These are phyloP conservation scores for Loxodes magnus DNA, from an alignment of 73 alveolate species.

Conservation along the genomic window DNA sequence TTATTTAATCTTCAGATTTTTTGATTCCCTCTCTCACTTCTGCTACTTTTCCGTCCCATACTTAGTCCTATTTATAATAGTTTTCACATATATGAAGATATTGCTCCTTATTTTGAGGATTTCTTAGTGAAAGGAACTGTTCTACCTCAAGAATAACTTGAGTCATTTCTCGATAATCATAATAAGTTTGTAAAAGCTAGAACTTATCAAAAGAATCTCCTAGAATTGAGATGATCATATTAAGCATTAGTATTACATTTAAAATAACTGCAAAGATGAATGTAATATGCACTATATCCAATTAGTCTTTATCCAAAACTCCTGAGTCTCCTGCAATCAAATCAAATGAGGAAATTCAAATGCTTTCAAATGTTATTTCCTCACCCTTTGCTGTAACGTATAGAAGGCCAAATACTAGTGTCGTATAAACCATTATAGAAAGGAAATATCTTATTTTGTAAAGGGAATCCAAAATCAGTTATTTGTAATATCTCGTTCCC, in stretches of 20 bases:
- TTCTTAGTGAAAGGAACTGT: conserved; percentile 2
- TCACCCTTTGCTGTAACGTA: background rate
- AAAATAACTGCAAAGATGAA: background rate
- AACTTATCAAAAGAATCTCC: background rate
- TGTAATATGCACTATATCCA: background rate
- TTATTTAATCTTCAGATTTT: no score
- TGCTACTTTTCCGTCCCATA: no score
- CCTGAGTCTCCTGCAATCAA: background rate
- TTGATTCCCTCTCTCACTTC: no score
- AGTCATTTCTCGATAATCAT: conserved; percentile 6
- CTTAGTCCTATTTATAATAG: no score
- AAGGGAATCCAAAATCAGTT: conserved; percentile 2
- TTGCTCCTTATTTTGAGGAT: no score
- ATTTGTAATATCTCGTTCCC: background rate
- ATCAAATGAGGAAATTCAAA: background rate
- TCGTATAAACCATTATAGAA: background rate
- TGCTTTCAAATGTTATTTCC: background rate
- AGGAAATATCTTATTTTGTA: background rate
- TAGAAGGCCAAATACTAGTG: background rate
- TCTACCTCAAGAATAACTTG: background rate
- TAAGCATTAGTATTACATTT: conserved; percentile 3
- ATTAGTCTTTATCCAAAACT: background rate
- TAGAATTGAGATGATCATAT: conserved; percentile 1
- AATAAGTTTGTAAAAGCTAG: background rate
- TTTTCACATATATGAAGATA: no score